phyloP scores from a whole-genome alignment of 805 yeast genomes.

The Tanozyma kutaoensis region DNA sequence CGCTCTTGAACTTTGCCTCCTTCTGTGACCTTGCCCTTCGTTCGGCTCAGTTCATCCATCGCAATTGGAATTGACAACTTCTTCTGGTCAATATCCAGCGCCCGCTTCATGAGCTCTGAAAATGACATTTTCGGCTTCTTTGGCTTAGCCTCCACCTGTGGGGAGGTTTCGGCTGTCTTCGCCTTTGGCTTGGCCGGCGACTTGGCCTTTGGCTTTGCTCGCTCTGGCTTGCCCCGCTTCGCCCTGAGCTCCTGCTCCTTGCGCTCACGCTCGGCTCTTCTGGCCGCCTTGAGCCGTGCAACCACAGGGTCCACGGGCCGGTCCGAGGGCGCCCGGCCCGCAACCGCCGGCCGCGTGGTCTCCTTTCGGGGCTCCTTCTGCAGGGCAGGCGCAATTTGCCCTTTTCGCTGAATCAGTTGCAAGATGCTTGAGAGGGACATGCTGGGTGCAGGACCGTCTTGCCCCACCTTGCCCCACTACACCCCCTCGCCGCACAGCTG shows the following conservation, averaged over 20 bases:
- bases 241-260: constrained; percentile 19
- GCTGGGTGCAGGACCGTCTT: too few species aligned
- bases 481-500: too few species aligned
- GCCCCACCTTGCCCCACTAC: too few species aligned
- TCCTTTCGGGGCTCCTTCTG: too few species aligned
- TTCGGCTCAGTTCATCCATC: too few species aligned
- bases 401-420: too few species aligned
- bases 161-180: neutral
- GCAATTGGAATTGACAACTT: constrained; percentile 23
- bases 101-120: constrained; percentile 57
- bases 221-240: constrained; percentile 15
- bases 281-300: constrained; percentile 50
- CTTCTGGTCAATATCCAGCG: constrained; percentile 40
- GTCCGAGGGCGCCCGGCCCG: neutral
- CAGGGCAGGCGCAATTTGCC: too few species aligned
- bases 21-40: constrained; percentile 19
- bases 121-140: constrained; percentile 34
- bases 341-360: too few species aligned
- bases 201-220: constrained; percentile 2
- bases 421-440: too few species aligned
- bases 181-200: constrained; percentile 1
- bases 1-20: neutral
- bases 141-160: neutral
- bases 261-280: constrained; percentile 41
- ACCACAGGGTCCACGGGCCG: constrained; percentile 55